Evolutionary conservation across 352 stramenopile species (phyloP).

Genomic region (Pythium utonaiense): DNA sequence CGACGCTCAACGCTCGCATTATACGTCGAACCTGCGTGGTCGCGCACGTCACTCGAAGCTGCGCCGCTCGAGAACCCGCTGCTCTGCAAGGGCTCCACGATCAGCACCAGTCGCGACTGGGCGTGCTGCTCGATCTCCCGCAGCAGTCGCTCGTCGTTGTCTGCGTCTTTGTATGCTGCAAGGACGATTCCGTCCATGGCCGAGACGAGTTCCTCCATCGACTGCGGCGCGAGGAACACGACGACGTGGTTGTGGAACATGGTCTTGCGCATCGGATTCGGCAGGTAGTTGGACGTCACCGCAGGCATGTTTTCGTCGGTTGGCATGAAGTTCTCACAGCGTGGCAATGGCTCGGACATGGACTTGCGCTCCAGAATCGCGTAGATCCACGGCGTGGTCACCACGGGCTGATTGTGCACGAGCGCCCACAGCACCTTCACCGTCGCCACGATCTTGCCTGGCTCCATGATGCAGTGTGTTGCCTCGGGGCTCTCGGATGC

Average conservation of each 20-base stretch:
- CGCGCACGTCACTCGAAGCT: slow-evolving; percentile 43
- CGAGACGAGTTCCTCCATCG: slow-evolving; percentile 72
- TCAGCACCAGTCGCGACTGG: slow-evolving; percentile 44
- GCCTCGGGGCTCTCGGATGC: slow-evolving; percentile 47
- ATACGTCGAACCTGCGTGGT: slow-evolving; percentile 7
- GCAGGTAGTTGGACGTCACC: slow-evolving; percentile 63
- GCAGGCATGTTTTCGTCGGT: slow-evolving; percentile 51
- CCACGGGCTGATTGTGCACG: slow-evolving; percentile 81
- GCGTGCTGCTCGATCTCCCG: slow-evolving; percentile 50
- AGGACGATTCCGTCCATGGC: slow-evolving; percentile 74
- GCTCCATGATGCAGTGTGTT: slow-evolving; percentile 86
- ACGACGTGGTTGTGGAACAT: slow-evolving; percentile 69
- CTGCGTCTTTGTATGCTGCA: slow-evolving; percentile 45
- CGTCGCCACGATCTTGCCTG: slow-evolving; percentile 73
- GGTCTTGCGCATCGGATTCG: slow-evolving; percentile 71
- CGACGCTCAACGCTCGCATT: slow-evolving; percentile 49
- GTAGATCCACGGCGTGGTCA: slow-evolving; percentile 78
- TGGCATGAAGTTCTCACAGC: slow-evolving; percentile 74
- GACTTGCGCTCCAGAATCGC: slow-evolving; percentile 71
- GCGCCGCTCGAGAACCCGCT: slow-evolving; percentile 54
- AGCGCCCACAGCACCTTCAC: slow-evolving; percentile 86
- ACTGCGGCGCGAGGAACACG: slow-evolving; percentile 68
- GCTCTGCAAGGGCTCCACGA: slow-evolving; percentile 53
- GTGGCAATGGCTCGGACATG: slow-evolving; percentile 66
- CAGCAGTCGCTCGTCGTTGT: slow-evolving; percentile 58